Evolutionary conservation across 1,139 yeast genomes (phyloP).

Genomic region (Taiozyma sp.): DNA sequence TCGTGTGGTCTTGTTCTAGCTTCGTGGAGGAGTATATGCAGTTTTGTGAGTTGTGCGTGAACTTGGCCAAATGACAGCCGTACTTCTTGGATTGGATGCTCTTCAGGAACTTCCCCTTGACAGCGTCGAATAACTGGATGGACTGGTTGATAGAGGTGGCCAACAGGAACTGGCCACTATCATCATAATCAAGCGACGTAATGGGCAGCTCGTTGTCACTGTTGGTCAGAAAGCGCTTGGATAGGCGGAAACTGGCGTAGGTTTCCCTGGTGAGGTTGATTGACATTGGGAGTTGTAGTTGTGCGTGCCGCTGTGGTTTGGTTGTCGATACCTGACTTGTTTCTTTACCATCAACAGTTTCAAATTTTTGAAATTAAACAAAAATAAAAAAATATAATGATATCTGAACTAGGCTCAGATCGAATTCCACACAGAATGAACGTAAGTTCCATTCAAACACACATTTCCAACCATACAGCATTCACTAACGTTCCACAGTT

Average conservation of each 20-base stretch:
- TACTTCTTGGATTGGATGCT: conserved; percentile 82
- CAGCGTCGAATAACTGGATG: conserved; percentile 74
- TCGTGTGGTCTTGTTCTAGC: conserved; percentile 62
- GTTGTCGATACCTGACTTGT: too few species aligned
- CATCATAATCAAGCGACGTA: conserved; percentile 83
- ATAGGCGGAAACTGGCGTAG: not conserved
- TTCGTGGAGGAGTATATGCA: conserved; percentile 80
- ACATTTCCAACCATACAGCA: not conserved
- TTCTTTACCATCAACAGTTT: too few species aligned
- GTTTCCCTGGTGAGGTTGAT: not conserved
- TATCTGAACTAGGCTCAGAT: too few species aligned
- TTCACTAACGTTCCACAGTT: not conserved
- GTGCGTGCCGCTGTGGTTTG: too few species aligned
- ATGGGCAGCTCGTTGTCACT: conserved; percentile 49
- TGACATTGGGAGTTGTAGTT: not conserved
- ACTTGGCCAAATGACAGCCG: conserved; percentile 84
- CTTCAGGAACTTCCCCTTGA: conserved; percentile 56
- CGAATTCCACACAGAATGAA: too few species aligned
- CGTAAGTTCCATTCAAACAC: too few species aligned
- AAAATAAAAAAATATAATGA: too few species aligned
- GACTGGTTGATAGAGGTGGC: conserved; percentile 80
- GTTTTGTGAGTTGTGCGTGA: conserved; percentile 70
- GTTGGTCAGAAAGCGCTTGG: not conserved
- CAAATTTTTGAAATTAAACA: too few species aligned
- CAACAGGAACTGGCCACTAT: conserved; percentile 71